These are phyloP conservation scores for Leishmania turanica DNA, from an alignment of 208 protist species.

Conservation along the genomic window DNA sequence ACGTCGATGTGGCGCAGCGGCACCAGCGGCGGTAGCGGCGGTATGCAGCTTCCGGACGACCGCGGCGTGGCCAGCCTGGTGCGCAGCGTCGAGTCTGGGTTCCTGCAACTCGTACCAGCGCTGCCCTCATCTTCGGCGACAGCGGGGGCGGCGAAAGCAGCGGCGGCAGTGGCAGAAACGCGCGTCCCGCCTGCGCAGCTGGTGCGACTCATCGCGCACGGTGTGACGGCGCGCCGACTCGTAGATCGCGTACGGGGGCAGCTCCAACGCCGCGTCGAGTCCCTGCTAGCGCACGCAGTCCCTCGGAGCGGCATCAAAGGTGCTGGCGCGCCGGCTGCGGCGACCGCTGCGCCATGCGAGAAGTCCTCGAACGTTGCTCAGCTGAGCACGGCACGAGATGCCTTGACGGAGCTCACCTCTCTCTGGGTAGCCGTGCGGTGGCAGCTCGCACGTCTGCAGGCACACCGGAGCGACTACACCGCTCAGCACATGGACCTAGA, in stretches of 20 bases:
- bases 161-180: neutral
- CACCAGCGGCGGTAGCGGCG: neutral
- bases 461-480: constrained; percentile 43
- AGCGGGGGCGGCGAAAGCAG: neutral
- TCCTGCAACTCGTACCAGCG: constrained; percentile 26
- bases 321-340: neutral
- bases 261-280: constrained; percentile 23
- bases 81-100: constrained; percentile 23
- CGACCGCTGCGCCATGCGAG: neutral
- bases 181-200: constrained; percentile 15
- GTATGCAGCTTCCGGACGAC: constrained; percentile 12
- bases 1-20: constrained; percentile 30
- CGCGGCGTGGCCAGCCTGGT: constrained; percentile 14
- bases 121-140: neutral
- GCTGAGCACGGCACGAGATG: constrained; percentile 51
- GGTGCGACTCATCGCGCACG: constrained; percentile 27
- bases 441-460: constrained; percentile 49
- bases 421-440: constrained; percentile 57
- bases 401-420: constrained; percentile 69
- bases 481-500: constrained; percentile 63
- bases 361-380: neutral
- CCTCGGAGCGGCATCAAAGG: neutral
- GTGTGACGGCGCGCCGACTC: constrained; percentile 25
- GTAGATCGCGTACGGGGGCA: constrained; percentile 16
- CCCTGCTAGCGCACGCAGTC: constrained; percentile 15